Evolutionary conservation across 495 filamentous ascomycete genomes (phyloP).

Genomic region (Tuber magnatum): DNA sequence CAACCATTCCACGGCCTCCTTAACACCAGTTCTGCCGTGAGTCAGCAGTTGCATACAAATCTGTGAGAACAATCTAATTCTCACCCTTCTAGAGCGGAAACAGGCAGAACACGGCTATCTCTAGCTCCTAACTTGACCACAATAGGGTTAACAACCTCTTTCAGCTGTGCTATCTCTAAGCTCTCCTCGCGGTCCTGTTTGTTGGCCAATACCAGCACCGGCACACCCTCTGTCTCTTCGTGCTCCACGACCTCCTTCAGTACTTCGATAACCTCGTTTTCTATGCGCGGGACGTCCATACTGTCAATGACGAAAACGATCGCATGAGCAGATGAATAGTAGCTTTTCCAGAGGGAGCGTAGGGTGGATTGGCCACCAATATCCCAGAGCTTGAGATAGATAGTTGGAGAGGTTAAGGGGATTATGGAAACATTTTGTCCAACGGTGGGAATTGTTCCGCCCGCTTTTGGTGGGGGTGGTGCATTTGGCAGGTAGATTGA

Average conservation of each 20-base stretch:
- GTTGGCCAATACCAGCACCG: constrained; percentile 86
- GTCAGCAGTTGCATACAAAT: constrained; percentile 12
- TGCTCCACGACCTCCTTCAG: constrained; percentile 64
- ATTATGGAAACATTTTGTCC: constrained; percentile 94
- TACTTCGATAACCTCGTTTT: constrained; percentile 72
- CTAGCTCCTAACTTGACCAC: constrained; percentile 81
- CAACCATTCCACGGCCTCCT: constrained; percentile 93
- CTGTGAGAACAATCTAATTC: neutral
- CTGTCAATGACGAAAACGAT: constrained; percentile 96
- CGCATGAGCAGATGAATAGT: constrained; percentile 87
- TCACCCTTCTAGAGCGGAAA: constrained; percentile 74
- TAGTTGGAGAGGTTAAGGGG: constrained; percentile 70
- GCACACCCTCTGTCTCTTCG: constrained; percentile 79
- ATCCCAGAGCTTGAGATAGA: constrained; percentile 98
- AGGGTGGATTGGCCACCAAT: constrained; percentile 86
- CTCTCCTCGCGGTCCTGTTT: constrained; percentile 98
- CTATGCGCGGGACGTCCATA: constrained; percentile 77
- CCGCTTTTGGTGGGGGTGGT: constrained; percentile 51
- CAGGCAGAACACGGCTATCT: constrained; percentile 83
- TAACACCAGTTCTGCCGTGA: constrained; percentile 61
- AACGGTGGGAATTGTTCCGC: constrained; percentile 87
- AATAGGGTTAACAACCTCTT: constrained; percentile 91
- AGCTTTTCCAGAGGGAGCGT: constrained; percentile 88
- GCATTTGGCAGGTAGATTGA: constrained; percentile 64
- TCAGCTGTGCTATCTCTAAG: constrained; percentile 92